phyloP scores from a whole-genome alignment of 306 rosid genomes.

The Vigna hirtella region DNA sequence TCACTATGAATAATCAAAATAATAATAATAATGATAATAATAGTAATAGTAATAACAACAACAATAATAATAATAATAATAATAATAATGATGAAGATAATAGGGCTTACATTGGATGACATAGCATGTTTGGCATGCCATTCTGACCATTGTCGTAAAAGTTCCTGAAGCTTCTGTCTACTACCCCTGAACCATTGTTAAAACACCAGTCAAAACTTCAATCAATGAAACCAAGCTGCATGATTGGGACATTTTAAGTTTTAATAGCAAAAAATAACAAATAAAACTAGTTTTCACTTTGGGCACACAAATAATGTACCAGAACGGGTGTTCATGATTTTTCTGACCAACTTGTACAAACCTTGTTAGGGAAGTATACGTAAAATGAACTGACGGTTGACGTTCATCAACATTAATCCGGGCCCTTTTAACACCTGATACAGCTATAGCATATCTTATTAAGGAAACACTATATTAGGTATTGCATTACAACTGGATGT shows the following conservation, averaged over 20 bases:
- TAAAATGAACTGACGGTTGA: slow-evolving; percentile 73
- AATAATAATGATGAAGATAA: background rate
- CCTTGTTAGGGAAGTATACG: slow-evolving; percentile 79
- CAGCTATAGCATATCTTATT: slow-evolving; percentile 51
- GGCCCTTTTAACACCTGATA: slow-evolving; percentile 77
- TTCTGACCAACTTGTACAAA: slow-evolving; percentile 45
- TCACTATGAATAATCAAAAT: background rate
- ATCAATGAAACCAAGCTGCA: slow-evolving; percentile 1
- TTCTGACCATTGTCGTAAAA: slow-evolving; percentile 89
- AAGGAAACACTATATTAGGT: slow-evolving; percentile 50
- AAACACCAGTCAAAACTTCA: slow-evolving; percentile 35
- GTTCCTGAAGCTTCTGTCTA: slow-evolving; percentile 83
- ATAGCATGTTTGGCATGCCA: slow-evolving; percentile 79
- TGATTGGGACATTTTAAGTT: background rate
- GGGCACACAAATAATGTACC: background rate
- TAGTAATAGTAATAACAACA: background rate
- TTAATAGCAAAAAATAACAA: slow-evolving; percentile 9
- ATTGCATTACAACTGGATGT: slow-evolving; percentile 14
- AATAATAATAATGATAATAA: too few relatives aligned
- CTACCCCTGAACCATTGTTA: slow-evolving; percentile 70
- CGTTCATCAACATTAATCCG: slow-evolving; percentile 63
- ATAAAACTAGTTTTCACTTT: slow-evolving; percentile 12
- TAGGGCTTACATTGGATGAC: slow-evolving; percentile 64
- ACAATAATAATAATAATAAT: too few relatives aligned
- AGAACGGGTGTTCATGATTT: slow-evolving; percentile 1